A percentile compares a stretch with the other conserved stretches of the same genome.
phyloP scores from a whole-genome alignment of 129 eudicot genomes.

The Mikania micrantha region DNA sequence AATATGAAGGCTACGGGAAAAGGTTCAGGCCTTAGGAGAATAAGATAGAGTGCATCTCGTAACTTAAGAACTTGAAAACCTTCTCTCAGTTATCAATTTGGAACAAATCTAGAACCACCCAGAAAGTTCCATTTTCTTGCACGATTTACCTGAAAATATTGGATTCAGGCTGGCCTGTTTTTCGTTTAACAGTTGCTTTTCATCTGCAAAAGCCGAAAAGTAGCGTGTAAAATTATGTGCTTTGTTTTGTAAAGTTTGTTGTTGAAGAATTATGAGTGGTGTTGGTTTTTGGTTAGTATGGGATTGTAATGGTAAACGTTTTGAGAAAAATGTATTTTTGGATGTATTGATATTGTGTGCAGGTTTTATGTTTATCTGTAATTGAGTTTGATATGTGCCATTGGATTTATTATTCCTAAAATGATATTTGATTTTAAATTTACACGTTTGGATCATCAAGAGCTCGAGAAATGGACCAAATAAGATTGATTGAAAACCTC shows the following conservation, averaged over 20 bases:
- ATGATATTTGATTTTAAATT: neutral
- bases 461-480: too few relatives aligned
- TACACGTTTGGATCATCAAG: too few relatives aligned
- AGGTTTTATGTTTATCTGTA: slow-evolving; percentile 5
- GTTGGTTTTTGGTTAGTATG: neutral
- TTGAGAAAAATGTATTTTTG: slow-evolving; percentile 9
- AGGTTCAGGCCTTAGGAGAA: slow-evolving; percentile 37
- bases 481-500: too few relatives aligned
- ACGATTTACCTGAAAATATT: neutral
- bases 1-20: slow-evolving; percentile 80
- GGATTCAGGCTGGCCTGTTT: neutral
- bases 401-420: neutral
- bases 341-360: slow-evolving; percentile 5
- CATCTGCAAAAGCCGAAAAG: neutral
- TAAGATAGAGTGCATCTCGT: neutral
- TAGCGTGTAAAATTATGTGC: neutral
- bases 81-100: neutral
- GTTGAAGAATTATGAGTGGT: neutral
- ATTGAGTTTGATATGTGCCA: neutral
- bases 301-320: neutral
- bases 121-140: neutral
- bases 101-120: neutral
- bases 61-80: neutral
- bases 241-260: slow-evolving; percentile 8
- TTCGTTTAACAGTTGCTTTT: neutral